Evolutionary conservation across 2,329 filamentous ascomycete species (phyloP).

Genomic region (Ceratocystis smalleyi): DNA sequence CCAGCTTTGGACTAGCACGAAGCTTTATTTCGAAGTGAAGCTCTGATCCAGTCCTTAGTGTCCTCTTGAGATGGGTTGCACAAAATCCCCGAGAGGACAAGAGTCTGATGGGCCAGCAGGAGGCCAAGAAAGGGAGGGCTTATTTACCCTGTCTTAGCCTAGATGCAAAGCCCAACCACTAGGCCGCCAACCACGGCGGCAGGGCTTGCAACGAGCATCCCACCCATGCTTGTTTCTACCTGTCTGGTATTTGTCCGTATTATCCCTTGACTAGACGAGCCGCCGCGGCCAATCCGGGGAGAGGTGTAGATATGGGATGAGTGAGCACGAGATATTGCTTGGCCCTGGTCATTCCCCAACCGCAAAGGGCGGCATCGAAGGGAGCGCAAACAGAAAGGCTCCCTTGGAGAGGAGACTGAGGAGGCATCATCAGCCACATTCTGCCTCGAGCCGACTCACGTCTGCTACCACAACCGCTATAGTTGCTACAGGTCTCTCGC

Average conservation of each 20-base stretch:
- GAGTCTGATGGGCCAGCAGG: neutral
- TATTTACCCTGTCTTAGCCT: neutral
- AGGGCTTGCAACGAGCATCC: neutral
- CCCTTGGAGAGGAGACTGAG: too few relatives aligned
- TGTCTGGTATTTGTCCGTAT: too few relatives aligned
- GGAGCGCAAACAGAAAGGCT: neutral
- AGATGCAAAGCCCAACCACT: neutral
- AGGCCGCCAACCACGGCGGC: neutral
- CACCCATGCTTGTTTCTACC: too few relatives aligned
- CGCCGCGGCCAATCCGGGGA: too few relatives aligned
- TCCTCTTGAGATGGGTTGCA: neutral
- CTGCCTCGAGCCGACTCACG: neutral
- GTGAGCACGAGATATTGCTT: too few relatives aligned
- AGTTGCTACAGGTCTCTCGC: neutral
- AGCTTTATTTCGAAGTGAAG: neutral
- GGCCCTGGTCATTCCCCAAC: neutral
- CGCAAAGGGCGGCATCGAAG: neutral
- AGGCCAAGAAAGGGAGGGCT: neutral
- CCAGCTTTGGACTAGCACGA: conserved; percentile 1
- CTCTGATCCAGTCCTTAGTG: neutral
- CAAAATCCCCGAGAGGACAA: neutral
- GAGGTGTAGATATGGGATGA: too few relatives aligned
- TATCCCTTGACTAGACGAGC: too few relatives aligned
- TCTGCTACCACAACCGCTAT: neutral
- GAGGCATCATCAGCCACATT: neutral